phyloP scores from a whole-genome alignment of 306 rosid species.

The Malus sieversii region DNA sequence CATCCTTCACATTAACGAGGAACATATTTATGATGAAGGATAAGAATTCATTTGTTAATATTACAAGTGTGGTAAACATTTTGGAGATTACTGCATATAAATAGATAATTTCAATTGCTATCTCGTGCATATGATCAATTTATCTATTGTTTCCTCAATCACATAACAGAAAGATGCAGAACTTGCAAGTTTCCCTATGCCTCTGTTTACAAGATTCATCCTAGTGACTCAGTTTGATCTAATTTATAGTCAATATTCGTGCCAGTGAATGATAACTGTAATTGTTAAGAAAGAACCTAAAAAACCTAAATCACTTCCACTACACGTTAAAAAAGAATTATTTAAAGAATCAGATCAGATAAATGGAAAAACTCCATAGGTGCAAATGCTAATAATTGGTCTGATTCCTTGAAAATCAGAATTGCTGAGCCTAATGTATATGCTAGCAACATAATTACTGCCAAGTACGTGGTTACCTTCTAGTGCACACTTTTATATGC shows the following conservation, averaged over 20 bases:
- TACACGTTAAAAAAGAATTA: not conserved
- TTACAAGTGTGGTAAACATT: not conserved
- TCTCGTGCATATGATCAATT: not conserved
- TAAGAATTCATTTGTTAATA: not conserved
- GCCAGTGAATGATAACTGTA: not conserved
- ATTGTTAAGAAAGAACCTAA: not conserved
- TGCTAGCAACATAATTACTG: too few relatives aligned
- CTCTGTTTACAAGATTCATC: not conserved
- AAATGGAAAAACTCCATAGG: not conserved
- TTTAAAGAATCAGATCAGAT: not conserved
- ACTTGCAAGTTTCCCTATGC: not conserved
- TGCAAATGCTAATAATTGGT: not conserved
- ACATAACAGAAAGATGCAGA: too few relatives aligned
- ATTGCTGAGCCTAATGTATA: not conserved
- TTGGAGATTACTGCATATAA: not conserved
- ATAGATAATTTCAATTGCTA: not conserved
- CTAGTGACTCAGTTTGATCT: not conserved
- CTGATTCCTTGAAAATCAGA: not conserved
- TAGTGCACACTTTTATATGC: not conserved
- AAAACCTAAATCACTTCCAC: not conserved
- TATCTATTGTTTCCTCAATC: not conserved
- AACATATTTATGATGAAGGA: not conserved
- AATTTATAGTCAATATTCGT: not conserved
- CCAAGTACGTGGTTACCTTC: not conserved
- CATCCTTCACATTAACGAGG: constrained; percentile 44